Evolutionary conservation across 1,139 yeast species (phyloP).

Genomic region (Geotrichum citri-aurantii): DNA sequence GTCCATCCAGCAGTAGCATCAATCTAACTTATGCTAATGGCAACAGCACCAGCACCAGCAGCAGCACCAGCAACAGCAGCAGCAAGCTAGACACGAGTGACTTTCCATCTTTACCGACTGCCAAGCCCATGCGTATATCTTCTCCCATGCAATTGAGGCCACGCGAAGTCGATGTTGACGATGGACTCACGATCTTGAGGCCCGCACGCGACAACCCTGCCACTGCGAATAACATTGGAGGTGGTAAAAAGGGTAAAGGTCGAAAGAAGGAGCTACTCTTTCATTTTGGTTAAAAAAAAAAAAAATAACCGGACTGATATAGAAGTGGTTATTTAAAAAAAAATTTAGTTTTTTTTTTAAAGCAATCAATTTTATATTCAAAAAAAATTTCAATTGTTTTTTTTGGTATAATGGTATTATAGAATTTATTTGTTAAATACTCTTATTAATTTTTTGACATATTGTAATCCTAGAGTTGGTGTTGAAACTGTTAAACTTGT

Average conservation of each 20-base stretch:
- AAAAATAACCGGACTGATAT: no score
- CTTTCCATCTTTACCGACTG: conserved; percentile 10
- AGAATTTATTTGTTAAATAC: no score
- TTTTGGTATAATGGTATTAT: no score
- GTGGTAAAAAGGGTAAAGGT: conserved; percentile 22
- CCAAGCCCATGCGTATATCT: conserved; percentile 2
- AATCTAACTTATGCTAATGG: background rate
- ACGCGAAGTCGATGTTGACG: conserved; percentile 10
- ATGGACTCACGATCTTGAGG: conserved; percentile 9
- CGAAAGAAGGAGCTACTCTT: conserved; percentile 26
- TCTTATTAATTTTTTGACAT: no score
- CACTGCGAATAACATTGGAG: background rate
- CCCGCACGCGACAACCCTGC: conserved; percentile 6
- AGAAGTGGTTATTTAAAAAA: no score
- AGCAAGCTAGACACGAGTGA: no score
- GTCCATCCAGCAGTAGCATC: background rate
- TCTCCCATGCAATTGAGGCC: conserved; percentile 8
- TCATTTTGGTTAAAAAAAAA: conserved; percentile 20
- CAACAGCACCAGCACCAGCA: background rate
- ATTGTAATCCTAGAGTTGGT: no score
- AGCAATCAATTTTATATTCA: no score
- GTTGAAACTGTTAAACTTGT: no score
- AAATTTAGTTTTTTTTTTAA: no score
- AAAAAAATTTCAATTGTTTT: no score
- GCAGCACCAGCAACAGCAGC: background rate